Evolutionary conservation across 108 stramenopile genomes (phyloP), one percentile per base, ranked within the genome.

Genomic region (Cyclotella kingstonii): DNA sequence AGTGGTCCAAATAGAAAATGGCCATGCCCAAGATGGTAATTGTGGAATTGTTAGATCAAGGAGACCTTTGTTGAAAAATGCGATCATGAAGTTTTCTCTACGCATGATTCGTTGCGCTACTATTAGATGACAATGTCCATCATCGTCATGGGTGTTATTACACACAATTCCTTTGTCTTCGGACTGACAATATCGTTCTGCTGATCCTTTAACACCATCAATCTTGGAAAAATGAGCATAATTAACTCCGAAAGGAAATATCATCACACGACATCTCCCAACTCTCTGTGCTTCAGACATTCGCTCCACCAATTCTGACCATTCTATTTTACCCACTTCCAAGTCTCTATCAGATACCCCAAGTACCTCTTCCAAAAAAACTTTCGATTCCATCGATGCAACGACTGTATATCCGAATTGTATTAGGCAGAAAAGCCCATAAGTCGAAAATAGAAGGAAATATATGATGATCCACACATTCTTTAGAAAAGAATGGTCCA

Each of bases 61-160:
- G 45, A 94, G 64, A 5, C 80, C 77, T 36, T 62, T 59, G 81
- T 95, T 96, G 55, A 95, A 89, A 64, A 98, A 81, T 9, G 96
- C 95, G 22, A 98, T 81, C 65, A 98, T 52, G 75, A 93, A 98
- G 70, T 97, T 97, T 48, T 98, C 95, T 62, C 88, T 81, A 14
- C 98, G 83, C 85, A 97, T 80, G 54, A 98, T 97, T 19, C 98
- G 83, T 63, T 86, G 85, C 10, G 91, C 87, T 23, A 95, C 78
- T 7, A 75, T 57, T 21, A 92, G 60, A 47, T 85, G 86, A 66
- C 86, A 69, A 14, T 58, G 50, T 30, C 48, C 72, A 17, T 60
- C 57, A 18, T 64, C 30, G 18, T 41, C 66, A 52, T 36, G 6
- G 52, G 10, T 38, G 63, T 18, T 33, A 18, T 15, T 28, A 30